These are phyloP conservation scores for Solanum pennellii DNA, from an alignment of 257 asterid species.

Conservation along the genomic window DNA sequence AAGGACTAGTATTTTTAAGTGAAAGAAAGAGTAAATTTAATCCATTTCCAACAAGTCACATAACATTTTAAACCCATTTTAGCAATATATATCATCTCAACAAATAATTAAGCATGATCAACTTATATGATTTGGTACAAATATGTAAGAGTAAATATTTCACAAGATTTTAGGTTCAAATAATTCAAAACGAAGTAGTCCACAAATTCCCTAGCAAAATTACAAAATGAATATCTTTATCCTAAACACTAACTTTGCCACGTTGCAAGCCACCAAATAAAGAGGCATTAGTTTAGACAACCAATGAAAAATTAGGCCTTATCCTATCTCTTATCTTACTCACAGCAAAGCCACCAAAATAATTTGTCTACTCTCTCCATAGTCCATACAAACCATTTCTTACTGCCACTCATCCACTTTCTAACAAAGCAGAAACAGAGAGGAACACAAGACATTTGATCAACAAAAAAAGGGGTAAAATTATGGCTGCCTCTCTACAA, in stretches of 20 bases:
- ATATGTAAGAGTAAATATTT: neutral
- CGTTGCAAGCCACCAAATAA: slow-evolving; percentile 32
- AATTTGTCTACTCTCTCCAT: slow-evolving; percentile 1
- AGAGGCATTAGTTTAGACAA: neutral
- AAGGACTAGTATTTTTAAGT: no score
- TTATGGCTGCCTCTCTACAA: slow-evolving; percentile 81
- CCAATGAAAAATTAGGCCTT: slow-evolving; percentile 52
- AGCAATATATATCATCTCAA: neutral
- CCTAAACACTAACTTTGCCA: slow-evolving; percentile 24
- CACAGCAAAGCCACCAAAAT: slow-evolving; percentile 34
- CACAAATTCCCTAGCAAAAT: slow-evolving; percentile 8
- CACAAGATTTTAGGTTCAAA: neutral
- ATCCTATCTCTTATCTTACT: slow-evolving; percentile 69
- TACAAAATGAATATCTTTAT: slow-evolving; percentile 20
- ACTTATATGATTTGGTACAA: neutral
- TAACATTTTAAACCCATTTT: neutral
- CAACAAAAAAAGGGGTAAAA: neutral
- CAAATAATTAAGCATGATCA: neutral
- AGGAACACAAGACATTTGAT: neutral
- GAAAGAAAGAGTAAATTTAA: neutral
- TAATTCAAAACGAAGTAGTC: neutral
- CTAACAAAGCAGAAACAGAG: neutral
- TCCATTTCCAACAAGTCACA: neutral
- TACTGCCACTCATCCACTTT: slow-evolving; percentile 1
- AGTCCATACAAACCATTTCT: neutral